Percentiles rank a stretch among this genome's conserved stretches.
Evolutionary conservation across 495 filamentous ascomycete genomes (phyloP).

Genomic region (Penicillium chermesinum): DNA sequence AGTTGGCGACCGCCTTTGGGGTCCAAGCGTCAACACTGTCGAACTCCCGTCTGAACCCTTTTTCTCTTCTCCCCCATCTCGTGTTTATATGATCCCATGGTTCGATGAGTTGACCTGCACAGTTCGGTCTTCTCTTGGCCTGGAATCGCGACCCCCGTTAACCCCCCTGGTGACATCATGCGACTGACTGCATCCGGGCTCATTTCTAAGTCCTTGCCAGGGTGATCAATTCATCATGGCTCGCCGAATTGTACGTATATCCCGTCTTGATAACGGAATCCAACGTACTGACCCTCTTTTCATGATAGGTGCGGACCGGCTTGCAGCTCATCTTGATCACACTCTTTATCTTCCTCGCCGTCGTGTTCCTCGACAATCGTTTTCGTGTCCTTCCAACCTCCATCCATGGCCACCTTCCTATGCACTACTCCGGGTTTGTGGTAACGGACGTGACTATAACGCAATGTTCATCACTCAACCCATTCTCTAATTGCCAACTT

Average conservation of each 20-base stretch:
- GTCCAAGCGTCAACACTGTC: conserved; percentile 18
- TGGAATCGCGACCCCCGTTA: neutral
- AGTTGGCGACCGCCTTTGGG: conserved; percentile 16
- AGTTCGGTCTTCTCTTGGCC: conserved; percentile 28
- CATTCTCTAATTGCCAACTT: conserved; percentile 74
- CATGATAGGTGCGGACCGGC: conserved; percentile 65
- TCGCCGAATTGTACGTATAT: conserved; percentile 40
- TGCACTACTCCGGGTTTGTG: conserved; percentile 72
- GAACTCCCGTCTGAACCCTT: conserved; percentile 1
- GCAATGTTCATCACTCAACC: conserved; percentile 67
- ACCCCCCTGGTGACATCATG: conserved; percentile 19
- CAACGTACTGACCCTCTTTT: conserved; percentile 7
- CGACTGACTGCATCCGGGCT: conserved; percentile 19
- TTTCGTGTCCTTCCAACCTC: conserved; percentile 77
- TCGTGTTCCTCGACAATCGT: conserved; percentile 75
- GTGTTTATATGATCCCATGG: conserved; percentile 11
- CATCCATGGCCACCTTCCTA: conserved; percentile 76
- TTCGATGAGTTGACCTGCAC: conserved; percentile 18
- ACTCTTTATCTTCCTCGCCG: conserved; percentile 57
- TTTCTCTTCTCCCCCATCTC: conserved; percentile 1
- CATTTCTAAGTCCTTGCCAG: conserved; percentile 31
- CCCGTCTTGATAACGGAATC: neutral
- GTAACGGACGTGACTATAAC: conserved; percentile 87
- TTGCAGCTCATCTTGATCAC: conserved; percentile 70
- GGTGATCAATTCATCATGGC: conserved; percentile 38